A percentile compares a stretch with the other conserved stretches of the same genome.
Evolutionary conservation across 805 yeast genomes (phyloP).

Genomic region (Metschnikowia sp.): DNA sequence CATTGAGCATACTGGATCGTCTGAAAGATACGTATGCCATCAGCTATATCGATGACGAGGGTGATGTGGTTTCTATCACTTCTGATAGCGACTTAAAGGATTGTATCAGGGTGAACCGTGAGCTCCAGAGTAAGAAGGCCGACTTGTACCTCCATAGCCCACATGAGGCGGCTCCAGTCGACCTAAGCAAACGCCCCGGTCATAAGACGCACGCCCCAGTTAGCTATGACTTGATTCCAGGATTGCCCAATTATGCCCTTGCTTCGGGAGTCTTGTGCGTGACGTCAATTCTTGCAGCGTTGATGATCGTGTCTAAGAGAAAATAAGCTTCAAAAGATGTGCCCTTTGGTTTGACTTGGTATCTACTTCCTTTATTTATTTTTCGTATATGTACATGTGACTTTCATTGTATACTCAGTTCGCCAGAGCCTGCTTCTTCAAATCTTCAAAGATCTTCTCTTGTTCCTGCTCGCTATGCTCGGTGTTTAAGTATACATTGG

Average conservation of each 20-base stretch:
- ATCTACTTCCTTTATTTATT: neutral
- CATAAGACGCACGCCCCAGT: neutral
- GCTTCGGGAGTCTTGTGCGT: slow-evolving; percentile 62
- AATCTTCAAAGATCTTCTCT: slow-evolving; percentile 42
- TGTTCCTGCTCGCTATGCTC: slow-evolving; percentile 47
- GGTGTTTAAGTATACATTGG: slow-evolving; percentile 54
- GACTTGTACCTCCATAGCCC: slow-evolving; percentile 63
- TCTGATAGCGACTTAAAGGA: slow-evolving; percentile 70
- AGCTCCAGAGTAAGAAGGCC: slow-evolving; percentile 53
- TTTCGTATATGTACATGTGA: slow-evolving; percentile 8
- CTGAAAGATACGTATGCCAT: slow-evolving; percentile 50
- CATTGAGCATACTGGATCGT: slow-evolving; percentile 18
- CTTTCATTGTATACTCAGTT: slow-evolving; percentile 2
- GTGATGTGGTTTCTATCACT: slow-evolving; percentile 75
- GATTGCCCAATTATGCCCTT: slow-evolving; percentile 57
- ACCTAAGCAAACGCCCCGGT: slow-evolving; percentile 20
- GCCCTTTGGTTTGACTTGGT: neutral
- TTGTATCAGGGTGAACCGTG: slow-evolving; percentile 58
- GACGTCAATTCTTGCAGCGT: slow-evolving; percentile 43
- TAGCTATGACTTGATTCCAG: slow-evolving; percentile 33
- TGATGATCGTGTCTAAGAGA: slow-evolving; percentile 22
- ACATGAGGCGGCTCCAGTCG: slow-evolving; percentile 10
- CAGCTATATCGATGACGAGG: slow-evolving; percentile 80
- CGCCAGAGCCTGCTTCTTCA: slow-evolving; percentile 42
- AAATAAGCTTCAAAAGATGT: slow-evolving; percentile 20